These are phyloP conservation scores for Trichophyton benhamiae DNA, from an alignment of 2,329 filamentous ascomycete species.

Conservation along the genomic window DNA sequence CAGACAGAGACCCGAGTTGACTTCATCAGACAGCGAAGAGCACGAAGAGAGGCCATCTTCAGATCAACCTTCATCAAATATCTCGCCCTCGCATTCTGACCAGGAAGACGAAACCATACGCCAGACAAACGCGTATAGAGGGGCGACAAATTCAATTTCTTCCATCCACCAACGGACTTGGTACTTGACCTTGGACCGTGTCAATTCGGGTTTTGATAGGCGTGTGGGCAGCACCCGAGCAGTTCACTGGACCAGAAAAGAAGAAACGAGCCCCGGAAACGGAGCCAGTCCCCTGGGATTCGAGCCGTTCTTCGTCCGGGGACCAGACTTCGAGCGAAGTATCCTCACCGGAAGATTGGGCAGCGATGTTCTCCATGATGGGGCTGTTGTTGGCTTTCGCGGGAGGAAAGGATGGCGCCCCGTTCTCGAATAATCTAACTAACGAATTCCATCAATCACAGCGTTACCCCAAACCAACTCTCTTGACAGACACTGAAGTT, in stretches of 20 bases:
- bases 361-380: slow-evolving; percentile 48
- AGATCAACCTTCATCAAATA: slow-evolving; percentile 7
- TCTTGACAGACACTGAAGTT: background rate
- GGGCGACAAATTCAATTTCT: slow-evolving; percentile 52
- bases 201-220: slow-evolving; percentile 43
- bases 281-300: slow-evolving; percentile 28
- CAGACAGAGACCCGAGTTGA: too few relatives aligned
- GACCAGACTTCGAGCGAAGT: slow-evolving; percentile 51
- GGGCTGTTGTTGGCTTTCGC: slow-evolving; percentile 46
- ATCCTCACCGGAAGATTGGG: slow-evolving; percentile 52
- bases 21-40: background rate
- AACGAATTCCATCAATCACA: background rate
- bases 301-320: slow-evolving; percentile 49
- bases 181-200: slow-evolving; percentile 52
- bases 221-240: slow-evolving; percentile 4
- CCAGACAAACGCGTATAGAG: slow-evolving; percentile 52
- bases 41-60: background rate
- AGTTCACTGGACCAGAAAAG: slow-evolving; percentile 13
- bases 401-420: slow-evolving; percentile 49
- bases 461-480: background rate
- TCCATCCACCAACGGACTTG: slow-evolving; percentile 56
- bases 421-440: slow-evolving; percentile 15
- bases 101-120: slow-evolving; percentile 44
- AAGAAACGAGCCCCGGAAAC: slow-evolving; percentile 20
- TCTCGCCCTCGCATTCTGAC: slow-evolving; percentile 11